Evolutionary conservation across 2,329 filamentous ascomycete species (phyloP).

Genomic region (Amauroascus verrucosus): DNA sequence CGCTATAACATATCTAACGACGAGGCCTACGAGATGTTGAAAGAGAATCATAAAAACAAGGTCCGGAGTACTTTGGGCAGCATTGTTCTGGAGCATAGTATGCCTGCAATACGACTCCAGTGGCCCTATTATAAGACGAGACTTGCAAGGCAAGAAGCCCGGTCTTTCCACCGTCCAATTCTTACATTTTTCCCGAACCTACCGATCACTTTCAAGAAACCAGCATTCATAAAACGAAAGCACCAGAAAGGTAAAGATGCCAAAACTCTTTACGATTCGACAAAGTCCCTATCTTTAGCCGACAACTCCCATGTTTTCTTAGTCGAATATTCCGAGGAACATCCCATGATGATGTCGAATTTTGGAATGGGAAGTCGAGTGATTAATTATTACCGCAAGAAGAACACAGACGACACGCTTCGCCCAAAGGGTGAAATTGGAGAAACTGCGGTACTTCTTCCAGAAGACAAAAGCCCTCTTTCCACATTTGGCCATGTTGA

Average conservation of each 20-base stretch:
- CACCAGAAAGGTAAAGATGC: slow-evolving; percentile 68
- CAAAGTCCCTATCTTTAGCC: slow-evolving; percentile 71
- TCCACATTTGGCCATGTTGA: slow-evolving; percentile 90
- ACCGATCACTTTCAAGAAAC: slow-evolving; percentile 61
- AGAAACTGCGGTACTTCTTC: slow-evolving; percentile 75
- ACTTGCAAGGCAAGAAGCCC: slow-evolving; percentile 57
- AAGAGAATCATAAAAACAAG: slow-evolving; percentile 94
- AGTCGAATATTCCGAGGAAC: slow-evolving; percentile 92
- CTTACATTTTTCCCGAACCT: slow-evolving; percentile 62
- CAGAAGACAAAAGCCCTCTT: slow-evolving; percentile 93
- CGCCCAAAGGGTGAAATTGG: slow-evolving; percentile 75
- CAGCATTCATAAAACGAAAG: slow-evolving; percentile 67
- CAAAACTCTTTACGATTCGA: slow-evolving; percentile 66
- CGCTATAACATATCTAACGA: slow-evolving; percentile 97
- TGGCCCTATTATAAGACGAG: slow-evolving; percentile 95
- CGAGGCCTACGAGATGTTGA: slow-evolving; percentile 86
- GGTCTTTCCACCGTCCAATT: slow-evolving; percentile 75
- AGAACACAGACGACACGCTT: slow-evolving; percentile 64
- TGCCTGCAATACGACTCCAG: slow-evolving; percentile 81
- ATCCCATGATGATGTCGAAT: slow-evolving; percentile 82
- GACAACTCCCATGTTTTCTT: slow-evolving; percentile 84
- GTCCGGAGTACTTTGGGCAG: slow-evolving; percentile 86
- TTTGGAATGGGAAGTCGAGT: slow-evolving; percentile 95
- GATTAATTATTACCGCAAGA: slow-evolving; percentile 91
- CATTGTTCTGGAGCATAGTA: slow-evolving; percentile 84